phyloP scores from a whole-genome alignment of 2,329 filamentous ascomycete genomes.

The Ceratocystis albifundus region DNA sequence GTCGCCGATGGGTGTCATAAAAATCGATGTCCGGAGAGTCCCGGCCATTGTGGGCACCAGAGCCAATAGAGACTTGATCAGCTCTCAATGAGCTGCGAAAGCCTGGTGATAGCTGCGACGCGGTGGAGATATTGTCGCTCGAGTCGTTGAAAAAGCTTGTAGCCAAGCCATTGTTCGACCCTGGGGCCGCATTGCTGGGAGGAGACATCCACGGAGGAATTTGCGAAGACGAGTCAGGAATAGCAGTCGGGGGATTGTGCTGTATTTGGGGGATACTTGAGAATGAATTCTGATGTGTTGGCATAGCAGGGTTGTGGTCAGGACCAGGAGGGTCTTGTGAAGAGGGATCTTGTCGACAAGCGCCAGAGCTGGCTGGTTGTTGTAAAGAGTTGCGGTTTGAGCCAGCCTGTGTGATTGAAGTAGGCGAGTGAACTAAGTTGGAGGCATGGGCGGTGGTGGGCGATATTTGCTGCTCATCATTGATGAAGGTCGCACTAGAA shows the following conservation, averaged over 20 bases:
- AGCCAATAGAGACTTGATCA: slow-evolving; percentile 21
- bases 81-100: slow-evolving; percentile 36
- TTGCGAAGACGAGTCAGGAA: slow-evolving; percentile 42
- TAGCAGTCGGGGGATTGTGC: slow-evolving; percentile 46
- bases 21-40: slow-evolving; percentile 52
- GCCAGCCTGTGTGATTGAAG: neutral
- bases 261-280: slow-evolving; percentile 45
- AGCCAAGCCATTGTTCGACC: slow-evolving; percentile 32
- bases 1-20: slow-evolving; percentile 52
- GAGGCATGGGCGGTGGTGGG: slow-evolving; percentile 38
- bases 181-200: slow-evolving; percentile 25
- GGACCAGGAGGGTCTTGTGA: slow-evolving; percentile 47
- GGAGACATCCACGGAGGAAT: slow-evolving; percentile 47
- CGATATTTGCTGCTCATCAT: slow-evolving; percentile 39
- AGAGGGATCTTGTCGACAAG: slow-evolving; percentile 23
- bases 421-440: slow-evolving; percentile 35
- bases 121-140: slow-evolving; percentile 52
- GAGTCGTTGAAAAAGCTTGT: slow-evolving; percentile 66
- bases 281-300: slow-evolving; percentile 1
- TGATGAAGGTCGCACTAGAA: slow-evolving; percentile 28
- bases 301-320: neutral
- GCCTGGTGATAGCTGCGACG: slow-evolving; percentile 58
- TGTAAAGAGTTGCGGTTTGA: slow-evolving; percentile 33
- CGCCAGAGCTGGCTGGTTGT: slow-evolving; percentile 22
- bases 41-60: slow-evolving; percentile 31